Percentiles rank a stretch among this genome's conserved stretches.
Conservation (phyloP, 805 yeast genomes). For the Hanseniaspora vineae region DNA sequence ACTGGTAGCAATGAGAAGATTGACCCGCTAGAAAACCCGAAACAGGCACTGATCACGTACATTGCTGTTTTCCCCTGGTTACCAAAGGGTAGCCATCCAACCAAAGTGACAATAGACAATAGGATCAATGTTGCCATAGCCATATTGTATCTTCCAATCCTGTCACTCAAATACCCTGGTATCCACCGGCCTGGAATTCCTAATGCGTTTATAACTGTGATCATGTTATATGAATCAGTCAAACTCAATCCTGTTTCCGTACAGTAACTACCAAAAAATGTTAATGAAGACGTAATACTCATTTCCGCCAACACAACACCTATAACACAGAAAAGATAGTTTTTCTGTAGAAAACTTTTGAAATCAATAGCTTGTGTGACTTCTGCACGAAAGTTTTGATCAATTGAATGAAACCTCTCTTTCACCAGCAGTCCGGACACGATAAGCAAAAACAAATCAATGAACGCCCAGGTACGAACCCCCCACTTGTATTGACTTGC, state of each 20-base stretch:
- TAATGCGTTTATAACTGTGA: constrained; percentile 28
- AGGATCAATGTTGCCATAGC: constrained; percentile 23
- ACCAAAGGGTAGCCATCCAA: constrained; percentile 26
- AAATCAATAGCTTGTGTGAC: constrained; percentile 25
- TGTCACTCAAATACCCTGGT: constrained; percentile 28
- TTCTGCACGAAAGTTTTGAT: constrained; percentile 35
- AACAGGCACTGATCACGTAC: constrained; percentile 30
- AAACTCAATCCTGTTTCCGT: constrained; percentile 30
- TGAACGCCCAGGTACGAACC: constrained; percentile 35
- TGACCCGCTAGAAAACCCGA: constrained; percentile 38
- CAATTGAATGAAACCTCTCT: constrained; percentile 37
- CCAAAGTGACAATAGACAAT: constrained; percentile 20
- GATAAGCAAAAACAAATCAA: constrained; percentile 18
- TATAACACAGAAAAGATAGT: constrained; percentile 29
- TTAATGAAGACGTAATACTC: constrained; percentile 30
- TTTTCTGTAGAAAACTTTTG: constrained; percentile 30
- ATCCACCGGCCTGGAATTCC: constrained; percentile 26
- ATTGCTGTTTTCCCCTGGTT: constrained; percentile 15
- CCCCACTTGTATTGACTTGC: constrained; percentile 42
- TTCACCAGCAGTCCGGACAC: constrained; percentile 24
- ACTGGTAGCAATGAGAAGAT: constrained; percentile 39
- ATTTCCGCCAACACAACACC: constrained; percentile 36
- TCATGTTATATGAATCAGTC: constrained; percentile 20
- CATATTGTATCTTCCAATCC: constrained; percentile 35
- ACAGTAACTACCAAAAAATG: constrained; percentile 40